Base-by-base conservation (phyloP, 306 rosid species). In the Spatholobus suberectus region DNA sequence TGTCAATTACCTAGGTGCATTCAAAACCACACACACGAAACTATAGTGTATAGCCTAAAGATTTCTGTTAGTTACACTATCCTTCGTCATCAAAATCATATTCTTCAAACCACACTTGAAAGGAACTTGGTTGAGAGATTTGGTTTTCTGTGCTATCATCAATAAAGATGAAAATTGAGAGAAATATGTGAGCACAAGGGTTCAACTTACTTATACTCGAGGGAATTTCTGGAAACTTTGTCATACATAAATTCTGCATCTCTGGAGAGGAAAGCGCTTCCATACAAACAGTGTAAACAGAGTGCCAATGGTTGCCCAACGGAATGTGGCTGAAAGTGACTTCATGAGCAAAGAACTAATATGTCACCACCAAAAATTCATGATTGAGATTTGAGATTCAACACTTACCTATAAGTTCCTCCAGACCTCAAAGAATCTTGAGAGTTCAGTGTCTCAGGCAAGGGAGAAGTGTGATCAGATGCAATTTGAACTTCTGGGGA, bases 261-360 rank as follows among this genome's bases (percentile, higher is more conserved):
- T 91, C 89, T 3, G 94, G 92, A 15, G 94, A 89, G 66, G 86
- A 84, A 51, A 83, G 84, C 52, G 88, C 85, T 73, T 90, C 91
- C 83, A 85, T 61, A 85, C 90, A 93, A 59, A 91, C 94, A 70
- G 93, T 93, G 78, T 91, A 88, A 59, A 91, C 79, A 72, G 89
- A 84, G 81, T 65, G 91, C 97, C 97, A 91, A 35, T 81, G 88
- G 37, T 74, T 90, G 77, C 86, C 91, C 89, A 81, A 85, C 32
- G 80, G 82, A 83, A 85, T 73, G 84, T 85, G 79, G 86, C 94
- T 89, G 90, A 86, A 85, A 43, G 86, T 81, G 83, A 71, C 23
- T 77, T 78, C 52, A 59, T 77, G 83, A 89, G 81, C 70, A 55
- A 67, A 69, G 61, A 80, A 71, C 44, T 47, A 27, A 63, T 27